Conservation (phyloP, 2,329 filamentous ascomycete species). For the Neonectria ditissima region DNA sequence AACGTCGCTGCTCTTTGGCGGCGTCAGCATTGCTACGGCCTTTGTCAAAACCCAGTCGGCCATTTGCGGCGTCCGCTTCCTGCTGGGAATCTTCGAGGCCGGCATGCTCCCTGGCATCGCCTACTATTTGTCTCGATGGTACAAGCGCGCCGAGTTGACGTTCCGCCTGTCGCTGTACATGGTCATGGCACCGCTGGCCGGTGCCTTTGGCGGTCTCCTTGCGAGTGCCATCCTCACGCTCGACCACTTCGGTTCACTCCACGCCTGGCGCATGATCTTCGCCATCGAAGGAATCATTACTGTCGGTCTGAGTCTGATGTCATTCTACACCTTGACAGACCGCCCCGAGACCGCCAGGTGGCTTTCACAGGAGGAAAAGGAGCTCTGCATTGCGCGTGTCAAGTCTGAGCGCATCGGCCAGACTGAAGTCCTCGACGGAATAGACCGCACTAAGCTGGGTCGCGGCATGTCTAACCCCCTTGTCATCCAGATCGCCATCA, state of each 20-base stretch:
- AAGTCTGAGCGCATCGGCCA: slow-evolving; percentile 68
- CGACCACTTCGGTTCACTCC: slow-evolving; percentile 65
- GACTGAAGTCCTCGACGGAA: slow-evolving; percentile 70
- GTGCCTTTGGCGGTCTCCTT: slow-evolving; percentile 75
- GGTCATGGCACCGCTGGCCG: slow-evolving; percentile 73
- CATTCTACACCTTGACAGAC: slow-evolving; percentile 74
- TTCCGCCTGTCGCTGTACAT: slow-evolving; percentile 74
- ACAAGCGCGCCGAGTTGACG: slow-evolving; percentile 70
- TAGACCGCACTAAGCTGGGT: slow-evolving; percentile 68
- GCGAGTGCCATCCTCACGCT: slow-evolving; percentile 72
- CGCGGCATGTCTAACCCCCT: slow-evolving; percentile 70
- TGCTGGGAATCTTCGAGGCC: slow-evolving; percentile 72
- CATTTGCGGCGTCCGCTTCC: slow-evolving; percentile 68
- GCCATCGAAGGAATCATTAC: slow-evolving; percentile 75
- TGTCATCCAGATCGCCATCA: slow-evolving; percentile 64
- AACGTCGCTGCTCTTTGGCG: slow-evolving; percentile 68
- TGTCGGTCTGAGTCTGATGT: slow-evolving; percentile 63
- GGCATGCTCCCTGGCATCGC: slow-evolving; percentile 75
- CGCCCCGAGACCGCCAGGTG: slow-evolving; percentile 73
- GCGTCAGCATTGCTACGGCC: slow-evolving; percentile 69
- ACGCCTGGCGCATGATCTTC: slow-evolving; percentile 77
- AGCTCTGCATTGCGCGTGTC: slow-evolving; percentile 72
- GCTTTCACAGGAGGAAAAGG: slow-evolving; percentile 73
- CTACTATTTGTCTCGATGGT: slow-evolving; percentile 75
- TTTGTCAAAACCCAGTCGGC: slow-evolving; percentile 65